These are phyloP conservation scores for Tetraselmis striata DNA, from an alignment of 139 green algal genomes.

Conservation along the genomic window DNA sequence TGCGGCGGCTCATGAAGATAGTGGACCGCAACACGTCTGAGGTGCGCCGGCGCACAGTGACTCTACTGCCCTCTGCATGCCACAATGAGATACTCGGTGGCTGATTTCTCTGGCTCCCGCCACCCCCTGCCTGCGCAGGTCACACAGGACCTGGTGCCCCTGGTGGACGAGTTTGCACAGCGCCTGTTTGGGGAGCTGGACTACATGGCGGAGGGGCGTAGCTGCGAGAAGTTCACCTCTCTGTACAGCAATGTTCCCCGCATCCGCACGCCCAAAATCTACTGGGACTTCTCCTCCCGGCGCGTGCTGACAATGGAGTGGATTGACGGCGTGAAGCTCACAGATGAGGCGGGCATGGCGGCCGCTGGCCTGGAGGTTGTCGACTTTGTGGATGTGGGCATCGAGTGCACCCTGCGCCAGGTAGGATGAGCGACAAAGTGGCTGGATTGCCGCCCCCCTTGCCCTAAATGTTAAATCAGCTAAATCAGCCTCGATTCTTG, in stretches of 20 bases:
- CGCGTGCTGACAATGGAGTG: slow-evolving; percentile 94
- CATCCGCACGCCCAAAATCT: slow-evolving; percentile 68
- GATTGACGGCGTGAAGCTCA: slow-evolving; percentile 95
- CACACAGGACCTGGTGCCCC: slow-evolving; percentile 70
- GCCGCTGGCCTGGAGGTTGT: slow-evolving; percentile 69
- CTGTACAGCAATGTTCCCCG: slow-evolving; percentile 66
- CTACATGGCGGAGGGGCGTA: slow-evolving; percentile 84
- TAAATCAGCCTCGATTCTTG: too few relatives aligned
- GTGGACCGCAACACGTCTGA: slow-evolving; percentile 59
- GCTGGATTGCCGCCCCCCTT: too few relatives aligned
- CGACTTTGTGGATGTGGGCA: slow-evolving; percentile 89
- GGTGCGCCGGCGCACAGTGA: slow-evolving; percentile 2
- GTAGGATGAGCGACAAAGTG: too few relatives aligned
- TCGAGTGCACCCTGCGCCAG: slow-evolving; percentile 90
- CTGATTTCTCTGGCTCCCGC: background rate
- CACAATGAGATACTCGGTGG: too few relatives aligned
- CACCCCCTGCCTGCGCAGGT: slow-evolving; percentile 16
- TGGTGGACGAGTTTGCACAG: slow-evolving; percentile 94
- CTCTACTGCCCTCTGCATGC: too few relatives aligned
- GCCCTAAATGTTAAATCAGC: too few relatives aligned
- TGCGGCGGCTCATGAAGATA: slow-evolving; percentile 63
- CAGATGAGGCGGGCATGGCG: slow-evolving; percentile 42
- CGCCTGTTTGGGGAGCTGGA: slow-evolving; percentile 94
- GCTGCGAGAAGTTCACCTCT: slow-evolving; percentile 73
- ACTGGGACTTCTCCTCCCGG: slow-evolving; percentile 51